phyloP scores from a whole-genome alignment of 768 basidiomycete genomes.

The Clathrus columnatus region DNA sequence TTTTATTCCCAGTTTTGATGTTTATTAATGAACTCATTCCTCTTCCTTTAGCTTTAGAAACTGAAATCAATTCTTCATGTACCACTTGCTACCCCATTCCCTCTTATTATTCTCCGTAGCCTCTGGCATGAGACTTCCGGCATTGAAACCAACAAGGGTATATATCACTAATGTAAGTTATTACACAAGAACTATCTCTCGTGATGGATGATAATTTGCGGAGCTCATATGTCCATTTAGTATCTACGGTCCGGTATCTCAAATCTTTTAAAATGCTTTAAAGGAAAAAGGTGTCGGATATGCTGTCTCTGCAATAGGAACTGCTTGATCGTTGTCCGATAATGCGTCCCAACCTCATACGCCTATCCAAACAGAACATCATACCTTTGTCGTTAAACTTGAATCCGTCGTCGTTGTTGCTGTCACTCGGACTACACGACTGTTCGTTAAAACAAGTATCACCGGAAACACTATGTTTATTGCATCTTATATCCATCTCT shows the following conservation, averaged over 20 bases:
- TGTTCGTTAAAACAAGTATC: constrained; percentile 66
- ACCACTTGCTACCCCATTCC: constrained; percentile 70
- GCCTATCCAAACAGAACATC: constrained; percentile 35
- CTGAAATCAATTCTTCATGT: constrained; percentile 88
- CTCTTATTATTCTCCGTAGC: constrained; percentile 80
- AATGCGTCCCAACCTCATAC: constrained; percentile 18
- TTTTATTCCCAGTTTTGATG: constrained; percentile 10
- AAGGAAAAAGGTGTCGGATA: constrained; percentile 83
- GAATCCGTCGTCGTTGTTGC: constrained; percentile 26
- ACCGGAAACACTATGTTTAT: constrained; percentile 74
- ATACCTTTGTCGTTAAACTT: too few species aligned
- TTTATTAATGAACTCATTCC: constrained; percentile 1
- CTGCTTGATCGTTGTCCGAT: constrained; percentile 16
- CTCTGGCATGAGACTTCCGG: constrained; percentile 72
- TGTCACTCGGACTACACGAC: constrained; percentile 83
- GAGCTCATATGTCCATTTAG: constrained; percentile 29
- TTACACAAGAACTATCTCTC: too few species aligned
- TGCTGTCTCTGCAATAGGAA: constrained; percentile 57
- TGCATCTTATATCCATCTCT: background rate
- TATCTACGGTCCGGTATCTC: constrained; percentile 74
- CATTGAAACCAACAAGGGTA: constrained; percentile 72
- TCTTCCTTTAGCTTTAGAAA: constrained; percentile 43
- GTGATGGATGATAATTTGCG: too few species aligned
- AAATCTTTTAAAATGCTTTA: constrained; percentile 81
- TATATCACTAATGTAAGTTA: constrained; percentile 61